These are phyloP conservation scores for Solanum aculeatissimum DNA, from an alignment of 305 asterid species.

Conservation along the genomic window DNA sequence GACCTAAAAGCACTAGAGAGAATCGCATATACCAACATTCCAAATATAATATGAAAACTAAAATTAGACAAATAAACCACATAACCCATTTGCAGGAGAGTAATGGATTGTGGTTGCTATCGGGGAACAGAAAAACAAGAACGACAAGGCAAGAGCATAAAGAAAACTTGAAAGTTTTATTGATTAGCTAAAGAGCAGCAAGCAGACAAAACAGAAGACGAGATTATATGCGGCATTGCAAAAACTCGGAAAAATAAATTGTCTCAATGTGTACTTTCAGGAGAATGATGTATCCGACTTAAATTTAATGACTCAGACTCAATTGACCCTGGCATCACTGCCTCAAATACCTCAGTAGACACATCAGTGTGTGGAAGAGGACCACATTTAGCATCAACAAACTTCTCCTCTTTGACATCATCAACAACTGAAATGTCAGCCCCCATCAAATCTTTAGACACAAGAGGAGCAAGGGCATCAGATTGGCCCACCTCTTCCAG, in stretches of 20 bases:
- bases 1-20: background rate
- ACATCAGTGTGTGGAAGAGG: conserved; percentile 41
- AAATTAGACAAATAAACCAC: background rate
- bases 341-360: conserved; percentile 62
- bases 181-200: conserved; percentile 28
- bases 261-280: conserved; percentile 99
- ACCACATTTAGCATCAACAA: conserved; percentile 40
- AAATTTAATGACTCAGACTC: conserved; percentile 64
- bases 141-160: background rate
- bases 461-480: conserved; percentile 9
- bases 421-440: background rate
- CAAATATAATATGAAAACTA: background rate
- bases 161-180: conserved; percentile 31
- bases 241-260: conserved; percentile 41
- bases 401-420: conserved; percentile 12
- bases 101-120: background rate
- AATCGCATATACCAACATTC: background rate
- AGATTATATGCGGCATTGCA: conserved; percentile 29
- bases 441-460: conserved; percentile 4
- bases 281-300: conserved; percentile 99
- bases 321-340: conserved; percentile 48
- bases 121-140: background rate
- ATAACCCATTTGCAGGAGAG: background rate
- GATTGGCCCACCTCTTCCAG: conserved; percentile 26
- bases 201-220: conserved; percentile 22